Evolutionary conservation across 192 early-diverging fungal genomes (phyloP).

Genomic region (Coemansia biformis): DNA sequence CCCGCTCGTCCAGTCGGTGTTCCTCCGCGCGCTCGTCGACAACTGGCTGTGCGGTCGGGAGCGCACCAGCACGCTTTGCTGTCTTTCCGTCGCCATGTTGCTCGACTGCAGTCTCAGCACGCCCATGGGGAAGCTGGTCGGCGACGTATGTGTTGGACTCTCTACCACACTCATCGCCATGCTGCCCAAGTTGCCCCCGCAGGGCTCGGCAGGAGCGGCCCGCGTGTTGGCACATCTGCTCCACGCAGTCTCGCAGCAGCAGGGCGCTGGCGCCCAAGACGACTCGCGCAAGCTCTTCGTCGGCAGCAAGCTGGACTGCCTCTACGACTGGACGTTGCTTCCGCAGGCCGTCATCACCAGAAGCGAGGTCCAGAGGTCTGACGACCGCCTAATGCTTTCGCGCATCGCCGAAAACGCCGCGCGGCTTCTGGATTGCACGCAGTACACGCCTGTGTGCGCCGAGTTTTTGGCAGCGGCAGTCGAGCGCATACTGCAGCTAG

Average conservation of each 20-base stretch:
- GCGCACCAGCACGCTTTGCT: too few species aligned
- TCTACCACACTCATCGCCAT: background rate
- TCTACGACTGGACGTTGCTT: slow-evolving; percentile 21
- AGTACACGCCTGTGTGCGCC: slow-evolving; percentile 12
- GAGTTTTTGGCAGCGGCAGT: slow-evolving; percentile 26
- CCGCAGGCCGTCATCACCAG: slow-evolving; percentile 9
- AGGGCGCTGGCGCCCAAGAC: background rate
- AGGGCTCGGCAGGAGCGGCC: background rate
- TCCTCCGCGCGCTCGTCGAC: too few species aligned
- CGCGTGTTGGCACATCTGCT: background rate
- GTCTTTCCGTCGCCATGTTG: too few species aligned
- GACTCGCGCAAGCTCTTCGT: slow-evolving; percentile 13
- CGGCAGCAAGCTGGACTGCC: slow-evolving; percentile 10
- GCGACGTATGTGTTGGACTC: background rate
- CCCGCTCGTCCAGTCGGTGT: too few species aligned
- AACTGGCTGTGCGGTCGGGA: too few species aligned
- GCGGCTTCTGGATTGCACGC: background rate
- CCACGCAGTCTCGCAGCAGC: background rate
- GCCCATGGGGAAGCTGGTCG: too few species aligned
- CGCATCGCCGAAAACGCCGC: slow-evolving; percentile 19
- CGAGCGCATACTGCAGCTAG: slow-evolving; percentile 30
- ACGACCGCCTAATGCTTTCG: slow-evolving; percentile 25
- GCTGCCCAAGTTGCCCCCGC: background rate
- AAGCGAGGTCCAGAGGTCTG: slow-evolving; percentile 2
- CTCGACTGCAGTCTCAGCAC: too few species aligned